phyloP scores from a whole-genome alignment of 2,329 filamentous ascomycete genomes.

The Cladosporium sphaerospermum region DNA sequence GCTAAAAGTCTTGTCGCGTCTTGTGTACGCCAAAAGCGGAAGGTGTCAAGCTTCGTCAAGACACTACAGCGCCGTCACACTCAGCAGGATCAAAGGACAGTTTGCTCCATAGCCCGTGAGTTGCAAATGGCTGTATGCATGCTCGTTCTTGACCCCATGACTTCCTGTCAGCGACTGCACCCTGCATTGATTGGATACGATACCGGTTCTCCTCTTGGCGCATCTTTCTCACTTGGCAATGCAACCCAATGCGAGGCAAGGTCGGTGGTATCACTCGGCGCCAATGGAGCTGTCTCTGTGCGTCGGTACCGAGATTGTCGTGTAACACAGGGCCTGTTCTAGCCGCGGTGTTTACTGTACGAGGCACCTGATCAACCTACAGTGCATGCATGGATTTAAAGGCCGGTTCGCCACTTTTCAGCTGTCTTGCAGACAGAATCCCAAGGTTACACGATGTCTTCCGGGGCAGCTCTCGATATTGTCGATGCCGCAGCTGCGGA shows the following conservation, averaged over 20 bases:
- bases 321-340: background rate
- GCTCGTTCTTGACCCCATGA: no score
- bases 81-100: no score
- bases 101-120: no score
- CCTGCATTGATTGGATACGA: slow-evolving; percentile 3
- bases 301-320: background rate
- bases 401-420: background rate
- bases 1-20: no score
- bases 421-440: background rate
- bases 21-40: no score
- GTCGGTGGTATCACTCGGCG: slow-evolving; percentile 4
- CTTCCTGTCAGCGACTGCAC: background rate
- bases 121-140: no score
- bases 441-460: slow-evolving; percentile 1
- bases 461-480: slow-evolving; percentile 9
- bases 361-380: background rate
- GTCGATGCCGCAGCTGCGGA: slow-evolving; percentile 7
- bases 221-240: slow-evolving; percentile 3
- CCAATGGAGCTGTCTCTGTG: background rate
- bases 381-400: background rate
- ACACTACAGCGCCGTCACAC: no score
- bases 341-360: slow-evolving; percentile 4
- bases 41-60: no score
- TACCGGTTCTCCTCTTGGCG: slow-evolving; percentile 7
- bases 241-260: background rate